phyloP scores from a whole-genome alignment of 768 basidiomycete genomes.

The Lactarius trivialis region DNA sequence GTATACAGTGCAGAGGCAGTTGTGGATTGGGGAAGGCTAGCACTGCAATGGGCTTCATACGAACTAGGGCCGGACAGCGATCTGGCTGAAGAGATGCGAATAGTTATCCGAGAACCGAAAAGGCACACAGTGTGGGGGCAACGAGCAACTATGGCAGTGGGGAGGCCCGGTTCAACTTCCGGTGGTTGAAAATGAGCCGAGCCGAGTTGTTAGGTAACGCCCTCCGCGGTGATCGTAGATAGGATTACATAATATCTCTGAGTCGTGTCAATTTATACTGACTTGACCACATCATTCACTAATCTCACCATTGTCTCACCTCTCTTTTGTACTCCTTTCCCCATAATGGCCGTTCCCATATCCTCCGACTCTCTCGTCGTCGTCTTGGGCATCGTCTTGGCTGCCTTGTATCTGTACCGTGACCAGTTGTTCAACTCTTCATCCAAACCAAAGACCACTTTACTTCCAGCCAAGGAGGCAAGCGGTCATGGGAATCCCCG shows the following conservation, averaged over 20 bases:
- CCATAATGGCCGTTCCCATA: slow-evolving; percentile 50
- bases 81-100: slow-evolving; percentile 38
- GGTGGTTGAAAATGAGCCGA: no score
- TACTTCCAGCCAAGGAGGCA: slow-evolving; percentile 30
- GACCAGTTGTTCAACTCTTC: slow-evolving; percentile 70
- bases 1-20: slow-evolving; percentile 39
- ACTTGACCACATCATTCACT: background rate
- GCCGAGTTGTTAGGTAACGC: slow-evolving; percentile 5
- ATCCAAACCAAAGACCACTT: slow-evolving; percentile 48
- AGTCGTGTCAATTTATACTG: slow-evolving; percentile 5
- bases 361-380: slow-evolving; percentile 71
- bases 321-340: slow-evolving; percentile 8
- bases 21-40: slow-evolving; percentile 43
- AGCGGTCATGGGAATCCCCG: slow-evolving; percentile 84
- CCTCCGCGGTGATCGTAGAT: background rate
- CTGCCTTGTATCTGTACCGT: slow-evolving; percentile 75
- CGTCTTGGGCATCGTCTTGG: slow-evolving; percentile 65
- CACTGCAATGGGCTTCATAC: slow-evolving; percentile 47
- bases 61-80: slow-evolving; percentile 52
- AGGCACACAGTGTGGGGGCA: slow-evolving; percentile 46
- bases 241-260: background rate
- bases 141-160: slow-evolving; percentile 20
- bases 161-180: no score
- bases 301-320: slow-evolving; percentile 14
- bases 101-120: slow-evolving; percentile 33